phyloP scores from a whole-genome alignment of 2,329 filamentous ascomycete genomes.

The Alternaria sp. region DNA sequence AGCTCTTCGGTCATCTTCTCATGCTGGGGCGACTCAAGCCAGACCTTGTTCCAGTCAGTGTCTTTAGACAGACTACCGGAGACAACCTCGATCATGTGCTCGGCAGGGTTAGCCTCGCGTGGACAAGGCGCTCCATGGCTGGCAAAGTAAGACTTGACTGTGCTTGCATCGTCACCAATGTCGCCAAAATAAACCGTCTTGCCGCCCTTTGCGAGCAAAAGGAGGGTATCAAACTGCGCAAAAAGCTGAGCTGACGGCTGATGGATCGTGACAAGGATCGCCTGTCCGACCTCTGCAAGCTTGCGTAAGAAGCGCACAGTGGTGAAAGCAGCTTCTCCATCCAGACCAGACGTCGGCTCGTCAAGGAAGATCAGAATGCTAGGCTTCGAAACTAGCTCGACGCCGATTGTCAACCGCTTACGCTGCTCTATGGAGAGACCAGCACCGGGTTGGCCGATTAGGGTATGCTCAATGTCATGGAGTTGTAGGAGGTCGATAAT shows the following conservation, averaged over 20 bases:
- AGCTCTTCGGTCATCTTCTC: conserved; percentile 41
- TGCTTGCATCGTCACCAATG: conserved; percentile 72
- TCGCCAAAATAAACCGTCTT: conserved; percentile 81
- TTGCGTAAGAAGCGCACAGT: conserved; percentile 86
- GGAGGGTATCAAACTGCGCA: conserved; percentile 81
- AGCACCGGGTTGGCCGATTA: neutral
- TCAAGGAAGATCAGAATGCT: conserved; percentile 63
- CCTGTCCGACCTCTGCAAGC: conserved; percentile 77
- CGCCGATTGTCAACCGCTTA: conserved; percentile 68
- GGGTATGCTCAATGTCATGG: conserved; percentile 53
- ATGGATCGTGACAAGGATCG: conserved; percentile 92
- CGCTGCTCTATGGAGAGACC: conserved; percentile 52
- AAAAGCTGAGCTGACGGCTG: conserved; percentile 92
- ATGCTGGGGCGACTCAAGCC: conserved; percentile 36
- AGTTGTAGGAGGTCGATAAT: conserved; percentile 19
- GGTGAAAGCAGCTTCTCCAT: conserved; percentile 82
- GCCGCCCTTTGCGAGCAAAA: conserved; percentile 77
- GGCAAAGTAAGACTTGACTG: conserved; percentile 76
- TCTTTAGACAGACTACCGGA: neutral
- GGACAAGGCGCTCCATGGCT: conserved; percentile 73
- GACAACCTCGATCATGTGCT: conserved; percentile 70
- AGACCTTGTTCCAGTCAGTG: neutral
- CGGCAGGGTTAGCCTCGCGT: conserved; percentile 74
- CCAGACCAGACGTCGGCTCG: conserved; percentile 83
- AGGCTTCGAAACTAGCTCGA: conserved; percentile 49